Base-by-base conservation (phyloP, 306 rosid genomes). In the Bauhinia variegata region DNA sequence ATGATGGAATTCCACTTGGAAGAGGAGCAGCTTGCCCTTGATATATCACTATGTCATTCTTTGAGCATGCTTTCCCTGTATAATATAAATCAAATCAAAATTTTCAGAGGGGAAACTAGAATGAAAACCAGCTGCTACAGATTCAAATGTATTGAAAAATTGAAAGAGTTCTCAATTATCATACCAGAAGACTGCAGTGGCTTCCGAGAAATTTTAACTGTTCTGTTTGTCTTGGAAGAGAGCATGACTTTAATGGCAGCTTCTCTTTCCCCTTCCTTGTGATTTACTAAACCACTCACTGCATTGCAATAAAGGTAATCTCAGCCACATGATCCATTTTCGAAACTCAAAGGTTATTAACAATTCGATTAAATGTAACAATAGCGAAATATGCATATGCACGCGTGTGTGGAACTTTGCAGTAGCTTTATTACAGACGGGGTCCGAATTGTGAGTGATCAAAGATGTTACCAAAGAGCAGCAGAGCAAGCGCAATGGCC, bases 1-100 rank as follows among this genome's bases (percentile, higher is more conserved):
- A 86, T 0, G 60, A n/a, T 0, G 91, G 95, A 56, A 85, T 88
- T 49, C 95, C 95, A 8, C 28, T 74, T 0, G 90, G 85, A 38
- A 84, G 85, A 38, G 88, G 82, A 6, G 63, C 19, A 42, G 73
- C 65, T 65, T 70, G 56, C 4, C 79, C 92, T 82, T 86, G 80
- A 68, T 57, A 63, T 42, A 89, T 71, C 33, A 37, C 52, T 1
- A 86, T 72, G 73, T 86, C 92, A 0, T 65, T 65, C 55, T 70
- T 76, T 4, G 88, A 82, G 50, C 96, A 89, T 11, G 2, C 72
- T 4, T 19, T 47, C 2, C 88, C 83, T 2, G 75, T 52, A 23
- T 23, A 23, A 23, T 23, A 23, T 23, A 23, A 23, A 23, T 23
- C n/a, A n/a, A n/a, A n/a, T n/a, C n/a, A n/a, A n/a, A n/a, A n/a